These are phyloP conservation scores for Mortierella sp. DNA, from an alignment of 371 early-diverging fungal species.

Conservation along the genomic window DNA sequence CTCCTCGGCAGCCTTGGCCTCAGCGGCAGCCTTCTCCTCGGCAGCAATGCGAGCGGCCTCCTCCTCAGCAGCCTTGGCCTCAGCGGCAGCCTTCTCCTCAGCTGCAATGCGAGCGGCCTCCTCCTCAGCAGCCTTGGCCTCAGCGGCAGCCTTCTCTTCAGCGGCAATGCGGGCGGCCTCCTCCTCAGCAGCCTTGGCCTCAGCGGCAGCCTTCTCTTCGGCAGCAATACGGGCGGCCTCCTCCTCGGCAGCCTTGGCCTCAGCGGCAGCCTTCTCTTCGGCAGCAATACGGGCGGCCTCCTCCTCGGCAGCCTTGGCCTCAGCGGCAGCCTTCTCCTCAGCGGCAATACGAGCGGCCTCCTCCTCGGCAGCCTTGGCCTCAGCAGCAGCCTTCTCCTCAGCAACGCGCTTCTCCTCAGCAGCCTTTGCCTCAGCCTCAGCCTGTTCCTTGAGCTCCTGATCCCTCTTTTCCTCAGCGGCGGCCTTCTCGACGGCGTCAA, in stretches of 20 bases:
- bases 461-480: conserved; percentile 9
- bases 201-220: conserved; percentile 23
- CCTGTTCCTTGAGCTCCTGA: conserved; percentile 15
- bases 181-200: conserved; percentile 30
- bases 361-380: background rate
- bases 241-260: conserved; percentile 13
- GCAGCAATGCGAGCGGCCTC: conserved; percentile 14
- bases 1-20: conserved; percentile 16
- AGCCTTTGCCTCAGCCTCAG: conserved; percentile 4
- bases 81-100: conserved; percentile 12
- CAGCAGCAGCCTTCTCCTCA: conserved; percentile 3
- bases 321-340: background rate
- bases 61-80: conserved; percentile 9
- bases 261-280: conserved; percentile 14
- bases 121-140: conserved; percentile 25
- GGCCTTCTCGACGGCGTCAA: conserved; percentile 13
- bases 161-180: conserved; percentile 16
- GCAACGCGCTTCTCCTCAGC: conserved; percentile 6
- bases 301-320: conserved; percentile 9
- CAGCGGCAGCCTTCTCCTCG: conserved; percentile 17
- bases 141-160: conserved; percentile 22
- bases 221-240: conserved; percentile 17
- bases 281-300: conserved; percentile 11
- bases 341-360: background rate
- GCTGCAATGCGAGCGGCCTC: conserved; percentile 29